phyloP scores from a whole-genome alignment of 768 basidiomycete species.

The Mrakia gelida region DNA sequence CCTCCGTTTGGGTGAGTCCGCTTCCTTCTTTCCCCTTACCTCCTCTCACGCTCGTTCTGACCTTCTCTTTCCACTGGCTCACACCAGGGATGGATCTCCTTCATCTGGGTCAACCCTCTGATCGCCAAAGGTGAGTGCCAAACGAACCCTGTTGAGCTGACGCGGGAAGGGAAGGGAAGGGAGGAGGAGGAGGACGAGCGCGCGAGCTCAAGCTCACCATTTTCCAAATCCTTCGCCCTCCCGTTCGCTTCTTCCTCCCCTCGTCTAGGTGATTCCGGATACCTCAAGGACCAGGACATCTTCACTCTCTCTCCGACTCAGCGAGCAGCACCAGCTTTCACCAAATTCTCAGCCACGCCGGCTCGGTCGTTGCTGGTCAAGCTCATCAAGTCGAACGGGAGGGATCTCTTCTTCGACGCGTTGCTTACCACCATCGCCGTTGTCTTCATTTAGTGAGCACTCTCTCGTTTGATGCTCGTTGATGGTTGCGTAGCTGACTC shows the following conservation, averaged over 20 bases:
- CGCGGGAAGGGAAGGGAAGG: neutral
- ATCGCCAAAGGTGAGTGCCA: constrained; percentile 25
- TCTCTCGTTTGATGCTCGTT: neutral
- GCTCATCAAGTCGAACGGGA: constrained; percentile 20
- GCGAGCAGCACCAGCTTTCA: constrained; percentile 14
- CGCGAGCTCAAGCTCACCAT: neutral
- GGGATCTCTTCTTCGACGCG: constrained; percentile 26
- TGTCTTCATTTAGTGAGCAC: constrained; percentile 21
- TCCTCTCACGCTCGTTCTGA: neutral
- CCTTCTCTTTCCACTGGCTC: neutral
- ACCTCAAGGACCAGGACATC: constrained; percentile 26
- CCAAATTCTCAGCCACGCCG: neutral
- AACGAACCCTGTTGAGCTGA: neutral
- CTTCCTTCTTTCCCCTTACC: neutral
- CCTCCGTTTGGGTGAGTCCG: constrained; percentile 1
- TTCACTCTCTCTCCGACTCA: constrained; percentile 29
- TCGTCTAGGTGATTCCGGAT: constrained; percentile 19
- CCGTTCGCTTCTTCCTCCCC: too few relatives aligned
- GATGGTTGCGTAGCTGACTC: neutral
- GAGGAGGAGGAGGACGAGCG: neutral
- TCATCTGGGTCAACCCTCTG: constrained; percentile 27
- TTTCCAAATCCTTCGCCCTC: too few relatives aligned
- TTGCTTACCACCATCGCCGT: constrained; percentile 20
- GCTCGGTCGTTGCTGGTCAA: neutral
- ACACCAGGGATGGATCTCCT: constrained; percentile 23